Evolutionary conservation across 129 eudicot genomes (phyloP).

Genomic region (Flaveria brownii): DNA sequence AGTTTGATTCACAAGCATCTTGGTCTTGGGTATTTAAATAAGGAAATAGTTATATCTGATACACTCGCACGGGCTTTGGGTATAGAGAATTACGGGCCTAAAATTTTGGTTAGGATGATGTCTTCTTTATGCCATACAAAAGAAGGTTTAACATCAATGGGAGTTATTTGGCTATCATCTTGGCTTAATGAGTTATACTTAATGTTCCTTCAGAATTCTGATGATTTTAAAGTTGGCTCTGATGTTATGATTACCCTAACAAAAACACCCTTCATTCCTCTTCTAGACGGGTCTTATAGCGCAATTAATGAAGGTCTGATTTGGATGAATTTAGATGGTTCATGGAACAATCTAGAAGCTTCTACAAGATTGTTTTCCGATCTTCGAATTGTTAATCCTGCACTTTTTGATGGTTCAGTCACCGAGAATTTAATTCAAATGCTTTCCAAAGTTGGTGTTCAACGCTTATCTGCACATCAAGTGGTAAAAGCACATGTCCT

Average conservation of each 20-base stretch:
- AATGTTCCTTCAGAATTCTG: slow-evolving; percentile 35
- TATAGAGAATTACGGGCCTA: slow-evolving; percentile 74
- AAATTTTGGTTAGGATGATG: slow-evolving; percentile 49
- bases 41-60: slow-evolving; percentile 64
- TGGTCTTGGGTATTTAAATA: slow-evolving; percentile 80
- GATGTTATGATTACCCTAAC: slow-evolving; percentile 48
- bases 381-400: slow-evolving; percentile 68
- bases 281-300: slow-evolving; percentile 60
- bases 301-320: slow-evolving; percentile 65
- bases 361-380: slow-evolving; percentile 58
- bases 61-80: slow-evolving; percentile 73
- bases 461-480: slow-evolving; percentile 72
- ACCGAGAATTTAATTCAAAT: slow-evolving; percentile 48
- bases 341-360: slow-evolving; percentile 35
- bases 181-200: slow-evolving; percentile 60
- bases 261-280: slow-evolving; percentile 75
- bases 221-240: slow-evolving; percentile 38
- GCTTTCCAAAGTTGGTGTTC: slow-evolving; percentile 74
- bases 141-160: slow-evolving; percentile 65
- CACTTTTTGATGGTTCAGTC: slow-evolving; percentile 43
- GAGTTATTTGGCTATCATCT: slow-evolving; percentile 69
- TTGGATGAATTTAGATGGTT: slow-evolving; percentile 64
- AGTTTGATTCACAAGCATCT: slow-evolving; percentile 70
- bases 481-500: slow-evolving; percentile 65
- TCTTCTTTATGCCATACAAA: slow-evolving; percentile 53